Base-by-base conservation (phyloP, 2,329 filamentous ascomycete genomes). In the Neofusicoccum ribis region DNA sequence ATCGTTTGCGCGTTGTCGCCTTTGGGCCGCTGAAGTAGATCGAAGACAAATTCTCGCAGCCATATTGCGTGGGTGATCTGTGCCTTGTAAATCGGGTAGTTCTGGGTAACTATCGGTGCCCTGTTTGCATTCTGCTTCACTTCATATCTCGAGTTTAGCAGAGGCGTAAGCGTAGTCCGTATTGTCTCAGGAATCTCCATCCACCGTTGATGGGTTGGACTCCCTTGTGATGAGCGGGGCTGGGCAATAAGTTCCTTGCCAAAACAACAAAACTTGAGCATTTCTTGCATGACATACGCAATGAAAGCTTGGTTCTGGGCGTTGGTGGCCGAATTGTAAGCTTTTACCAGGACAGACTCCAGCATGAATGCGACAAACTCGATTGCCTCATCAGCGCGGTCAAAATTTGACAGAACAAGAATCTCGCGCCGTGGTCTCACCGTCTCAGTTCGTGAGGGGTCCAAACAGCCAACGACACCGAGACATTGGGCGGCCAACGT, bases 221-320 rank as follows among this genome's bases (percentile, higher is more conserved):
- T 85, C 11, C 83, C 82, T 34, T 88, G 85, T 20, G 83, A 81
- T 54, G 83, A 80, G 43, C 85, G 81, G 44, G 83, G 81, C 50
- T 83, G 80, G 17, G 46, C 27, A 36, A 80, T 79, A 44, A 83
- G 79, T 20, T 82, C 86, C 11, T 85, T 81, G 66, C 84, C 88
- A 72, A 97, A 89, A 34, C 90, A 89, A 72, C 91, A 92, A 69
- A 89, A 88, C 50, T 89, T 88, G 3, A 98, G 84, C 46, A 98
- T 84, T 71, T 96, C 90, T 77, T 99, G 95, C 88, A 99, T 97
- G 1, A 90, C 91, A 77, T 91, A 99, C 1, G 94, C 94, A 17
- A 99, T 83, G 73, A 96, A 97, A 0, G 93, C 93, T 76, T 98
- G 95, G 5, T 93, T 85, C 69, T 88, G 89, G 2, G 93, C 91